Conservation (phyloP, 2,329 filamentous ascomycete genomes). For the Xylaria sp. region DNA sequence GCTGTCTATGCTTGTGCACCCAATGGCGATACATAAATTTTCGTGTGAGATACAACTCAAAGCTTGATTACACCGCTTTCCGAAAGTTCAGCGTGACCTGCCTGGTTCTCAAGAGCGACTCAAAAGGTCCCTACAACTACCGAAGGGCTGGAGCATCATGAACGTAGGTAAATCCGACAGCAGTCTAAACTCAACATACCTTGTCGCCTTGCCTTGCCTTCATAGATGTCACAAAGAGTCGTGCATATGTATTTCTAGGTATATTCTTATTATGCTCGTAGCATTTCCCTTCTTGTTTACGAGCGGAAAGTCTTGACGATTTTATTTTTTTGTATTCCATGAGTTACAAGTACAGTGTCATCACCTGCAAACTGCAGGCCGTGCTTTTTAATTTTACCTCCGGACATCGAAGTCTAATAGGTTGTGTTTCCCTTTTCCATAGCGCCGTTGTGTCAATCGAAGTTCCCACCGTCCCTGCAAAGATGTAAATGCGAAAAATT, state of each 20-base stretch:
- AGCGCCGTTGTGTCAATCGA: conserved; percentile 41
- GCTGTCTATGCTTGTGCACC: too few relatives aligned
- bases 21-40: too few relatives aligned
- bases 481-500: conserved; percentile 44
- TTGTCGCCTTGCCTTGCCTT: too few relatives aligned
- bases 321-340: conserved; percentile 30
- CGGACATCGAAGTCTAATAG: conserved; percentile 43
- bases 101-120: too few relatives aligned
- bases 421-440: conserved; percentile 47
- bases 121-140: too few relatives aligned
- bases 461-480: conserved; percentile 46
- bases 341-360: conserved; percentile 46
- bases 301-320: conserved; percentile 20
- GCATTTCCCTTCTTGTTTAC: neutral
- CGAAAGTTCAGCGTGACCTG: too few relatives aligned
- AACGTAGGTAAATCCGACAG: too few relatives aligned
- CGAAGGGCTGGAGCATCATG: too few relatives aligned
- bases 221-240: too few relatives aligned
- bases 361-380: conserved; percentile 30
- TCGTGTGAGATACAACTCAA: too few relatives aligned
- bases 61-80: too few relatives aligned
- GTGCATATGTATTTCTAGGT: neutral
- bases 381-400: conserved; percentile 43
- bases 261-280: neutral
- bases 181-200: too few relatives aligned